These are phyloP conservation scores for Penicillium glabrum DNA, from an alignment of 2,329 filamentous ascomycete genomes.

Conservation along the genomic window DNA sequence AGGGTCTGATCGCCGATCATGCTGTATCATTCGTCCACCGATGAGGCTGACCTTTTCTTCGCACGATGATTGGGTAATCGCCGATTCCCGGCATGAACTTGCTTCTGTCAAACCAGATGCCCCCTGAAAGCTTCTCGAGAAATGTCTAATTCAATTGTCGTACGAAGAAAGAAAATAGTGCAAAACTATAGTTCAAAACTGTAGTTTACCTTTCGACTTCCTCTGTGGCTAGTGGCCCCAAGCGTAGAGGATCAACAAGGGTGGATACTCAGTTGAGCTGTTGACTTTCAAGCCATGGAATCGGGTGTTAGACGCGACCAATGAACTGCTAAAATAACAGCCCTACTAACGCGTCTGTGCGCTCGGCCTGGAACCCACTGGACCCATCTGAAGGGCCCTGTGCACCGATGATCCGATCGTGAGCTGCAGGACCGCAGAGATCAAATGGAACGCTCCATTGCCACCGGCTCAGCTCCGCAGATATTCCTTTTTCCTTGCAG, in stretches of 20 bases:
- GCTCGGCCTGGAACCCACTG: constrained; percentile 3
- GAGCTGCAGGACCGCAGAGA: constrained; percentile 9
- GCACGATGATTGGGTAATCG: constrained; percentile 3
- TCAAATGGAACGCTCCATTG: constrained; percentile 16
- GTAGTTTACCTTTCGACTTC: neutral
- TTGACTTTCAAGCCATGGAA: constrained; percentile 3
- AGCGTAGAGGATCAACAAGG: constrained; percentile 3
- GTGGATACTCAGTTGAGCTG: constrained; percentile 2
- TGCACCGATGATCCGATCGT: constrained; percentile 17
- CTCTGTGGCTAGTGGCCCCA: constrained; percentile 7
- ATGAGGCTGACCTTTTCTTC: neutral
- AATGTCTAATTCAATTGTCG: neutral
- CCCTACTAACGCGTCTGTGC: constrained; percentile 13
- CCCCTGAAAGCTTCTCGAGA: constrained; percentile 3
- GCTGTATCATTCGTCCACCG: neutral
- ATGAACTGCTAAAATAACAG: constrained; percentile 1
- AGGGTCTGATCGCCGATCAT: constrained; percentile 11
- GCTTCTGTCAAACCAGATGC: constrained; percentile 3
- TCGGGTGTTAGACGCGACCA: constrained; percentile 3
- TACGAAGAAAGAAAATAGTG: neutral
- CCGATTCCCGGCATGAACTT: constrained; percentile 5
- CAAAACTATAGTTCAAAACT: neutral
- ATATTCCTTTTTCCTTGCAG: constrained; percentile 26
- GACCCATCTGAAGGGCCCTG: constrained; percentile 7
- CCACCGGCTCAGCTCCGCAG: constrained; percentile 18